Evolutionary conservation across 768 basidiomycete species (phyloP), one percentile per base, ranked within the genome.

Genomic region (Leccinum boreale): DNA sequence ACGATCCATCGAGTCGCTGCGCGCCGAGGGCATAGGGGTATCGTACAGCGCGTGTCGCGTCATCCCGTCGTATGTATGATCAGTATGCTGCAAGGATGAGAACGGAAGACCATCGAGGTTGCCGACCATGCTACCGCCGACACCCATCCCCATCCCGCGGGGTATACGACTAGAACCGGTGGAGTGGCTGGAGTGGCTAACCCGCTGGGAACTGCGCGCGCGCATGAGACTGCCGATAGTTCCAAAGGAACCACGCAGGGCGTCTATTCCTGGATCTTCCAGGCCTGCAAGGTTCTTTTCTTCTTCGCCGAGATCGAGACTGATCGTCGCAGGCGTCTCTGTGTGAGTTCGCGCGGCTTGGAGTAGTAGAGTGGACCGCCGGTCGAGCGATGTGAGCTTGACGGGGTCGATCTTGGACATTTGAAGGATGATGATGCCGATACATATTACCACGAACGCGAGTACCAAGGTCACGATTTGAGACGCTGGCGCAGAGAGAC

Each of bases 341-440:
- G 89, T 90, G 46, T 86, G 84, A 23, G 78, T 69, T 19, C 86
- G 83, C 2, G 92, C 82, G n/a, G 92, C 95, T 72, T 92, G 86
- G 31, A 99, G 81, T 23, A 99, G 84, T 50, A 98, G 82, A 0
- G 97, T 98, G 1, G 92, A 90, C 33, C 89, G 82, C 17, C 96
- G 81, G 70, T 98, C 97, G 65, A 99, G 88, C 50, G 85, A 84
- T 57, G 78, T 78, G 67, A 98, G 80, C 54, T 85, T 74, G 19
- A 78, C 79, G 10, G 97, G 96, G 68, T 99, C 96, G 63, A 98
- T 85, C 75, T 92, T 92, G 70, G 89, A 92, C 84, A 96, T 89
- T 74, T 99, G 97, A 8, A 99, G 85, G 62, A 99, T 86, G 29
- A 90, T 90, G 71, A 98, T 98, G 19, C 96, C 96, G 21, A 92